Evolutionary conservation across 2,329 filamentous ascomycete species (phyloP).

Genomic region (Aspergillus sp.): DNA sequence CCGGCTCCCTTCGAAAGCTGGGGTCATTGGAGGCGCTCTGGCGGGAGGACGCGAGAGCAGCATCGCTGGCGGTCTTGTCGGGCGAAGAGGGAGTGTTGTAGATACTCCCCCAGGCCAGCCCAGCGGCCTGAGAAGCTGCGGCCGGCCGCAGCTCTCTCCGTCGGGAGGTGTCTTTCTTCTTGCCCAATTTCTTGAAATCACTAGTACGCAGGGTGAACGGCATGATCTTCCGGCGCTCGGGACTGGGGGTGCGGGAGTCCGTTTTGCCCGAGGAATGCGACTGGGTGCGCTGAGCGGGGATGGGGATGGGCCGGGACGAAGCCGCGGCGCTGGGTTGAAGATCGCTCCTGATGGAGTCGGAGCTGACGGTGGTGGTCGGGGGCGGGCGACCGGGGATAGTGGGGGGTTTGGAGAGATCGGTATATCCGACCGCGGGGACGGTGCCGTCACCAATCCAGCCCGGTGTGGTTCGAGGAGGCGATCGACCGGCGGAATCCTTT

Average conservation of each 20-base stretch:
- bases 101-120: constrained; percentile 59
- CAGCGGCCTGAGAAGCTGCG: constrained; percentile 64
- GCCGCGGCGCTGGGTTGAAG: constrained; percentile 3
- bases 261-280: constrained; percentile 42
- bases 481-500: constrained; percentile 46
- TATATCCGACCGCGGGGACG: constrained; percentile 76
- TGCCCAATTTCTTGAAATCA: constrained; percentile 49
- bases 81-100: constrained; percentile 29
- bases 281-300: constrained; percentile 28
- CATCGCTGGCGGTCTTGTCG: constrained; percentile 32
- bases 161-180: constrained; percentile 42
- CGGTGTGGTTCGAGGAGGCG: constrained; percentile 30
- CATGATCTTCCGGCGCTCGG: constrained; percentile 61
- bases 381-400: constrained; percentile 54
- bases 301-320: constrained; percentile 11
- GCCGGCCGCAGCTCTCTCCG: constrained; percentile 53
- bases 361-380: constrained; percentile 21
- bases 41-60: constrained; percentile 33
- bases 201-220: constrained; percentile 56
- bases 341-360: constrained; percentile 23
- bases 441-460: constrained; percentile 79
- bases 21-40: constrained; percentile 31
- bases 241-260: constrained; percentile 60
- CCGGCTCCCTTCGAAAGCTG: constrained; percentile 28
- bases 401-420: constrained; percentile 74